Conservation (phyloP, 108 stramenopile genomes). For the Fistulifera pelliculosa region DNA sequence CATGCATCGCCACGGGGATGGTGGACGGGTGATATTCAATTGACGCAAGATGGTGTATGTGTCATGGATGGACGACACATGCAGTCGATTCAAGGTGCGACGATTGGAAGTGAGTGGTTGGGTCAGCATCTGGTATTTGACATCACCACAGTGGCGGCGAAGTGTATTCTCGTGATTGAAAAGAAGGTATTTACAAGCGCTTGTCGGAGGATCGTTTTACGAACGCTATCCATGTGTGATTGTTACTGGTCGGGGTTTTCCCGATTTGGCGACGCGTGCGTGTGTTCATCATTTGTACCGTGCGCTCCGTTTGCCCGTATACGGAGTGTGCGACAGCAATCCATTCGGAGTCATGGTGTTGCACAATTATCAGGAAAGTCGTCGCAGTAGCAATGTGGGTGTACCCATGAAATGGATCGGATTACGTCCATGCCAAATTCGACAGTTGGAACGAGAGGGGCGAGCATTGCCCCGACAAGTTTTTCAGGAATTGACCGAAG, state of each 20-base stretch:
- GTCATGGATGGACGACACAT: conserved; percentile 33
- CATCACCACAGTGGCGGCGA: conserved; percentile 29
- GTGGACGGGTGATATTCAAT: conserved; percentile 67
- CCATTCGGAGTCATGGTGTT: conserved; percentile 73
- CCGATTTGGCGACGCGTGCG: conserved; percentile 82
- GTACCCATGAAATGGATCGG: conserved; percentile 74
- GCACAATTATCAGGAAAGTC: conserved; percentile 47
- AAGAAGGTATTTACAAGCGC: conserved; percentile 97
- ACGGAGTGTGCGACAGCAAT: conserved; percentile 77
- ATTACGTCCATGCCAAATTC: conserved; percentile 50
- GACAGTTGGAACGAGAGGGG: conserved; percentile 16
- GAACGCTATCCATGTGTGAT: conserved; percentile 87
- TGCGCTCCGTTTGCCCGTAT: conserved; percentile 51
- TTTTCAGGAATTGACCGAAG: conserved; percentile 51
- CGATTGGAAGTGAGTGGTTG: conserved; percentile 54
- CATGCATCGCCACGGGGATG: conserved; percentile 82
- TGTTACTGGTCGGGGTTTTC: conserved; percentile 95
- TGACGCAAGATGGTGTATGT: conserved; percentile 23
- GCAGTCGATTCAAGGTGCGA: conserved; percentile 44
- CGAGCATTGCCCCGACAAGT: conserved; percentile 67
- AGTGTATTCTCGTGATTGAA: conserved; percentile 89
- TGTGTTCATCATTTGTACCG: conserved; percentile 53
- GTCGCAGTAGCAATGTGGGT: conserved; percentile 23
- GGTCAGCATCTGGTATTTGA: conserved; percentile 15
- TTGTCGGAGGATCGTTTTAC: conserved; percentile 91